Conservation (phyloP, 352 stramenopile species). For the Phytophthora fragariae region DNA sequence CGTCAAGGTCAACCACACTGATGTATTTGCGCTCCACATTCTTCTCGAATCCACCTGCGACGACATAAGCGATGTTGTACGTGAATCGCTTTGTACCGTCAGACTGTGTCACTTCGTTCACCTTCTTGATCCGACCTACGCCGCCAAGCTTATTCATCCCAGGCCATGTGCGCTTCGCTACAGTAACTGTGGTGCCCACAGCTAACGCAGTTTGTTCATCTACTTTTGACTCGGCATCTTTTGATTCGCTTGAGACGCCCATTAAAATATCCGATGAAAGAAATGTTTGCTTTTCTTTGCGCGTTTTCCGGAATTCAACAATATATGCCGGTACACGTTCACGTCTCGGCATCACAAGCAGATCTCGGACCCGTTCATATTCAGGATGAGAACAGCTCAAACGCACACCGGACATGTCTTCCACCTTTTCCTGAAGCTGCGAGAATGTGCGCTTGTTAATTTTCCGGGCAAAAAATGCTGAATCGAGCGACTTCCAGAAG, state of each 20-base stretch:
- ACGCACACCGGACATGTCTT: constrained; percentile 48
- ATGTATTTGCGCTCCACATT: constrained; percentile 87
- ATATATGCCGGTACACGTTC: constrained; percentile 56
- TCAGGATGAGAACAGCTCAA: constrained; percentile 42
- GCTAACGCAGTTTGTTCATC: constrained; percentile 56
- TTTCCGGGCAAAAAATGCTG: constrained; percentile 67
- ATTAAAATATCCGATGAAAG: constrained; percentile 70
- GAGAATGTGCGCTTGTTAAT: constrained; percentile 49
- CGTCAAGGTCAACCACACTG: constrained; percentile 60
- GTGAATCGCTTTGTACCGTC: constrained; percentile 56
- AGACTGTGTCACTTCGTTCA: constrained; percentile 50
- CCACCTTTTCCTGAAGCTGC: constrained; percentile 40
- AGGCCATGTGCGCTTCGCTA: constrained; percentile 85
- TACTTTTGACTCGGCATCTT: constrained; percentile 46
- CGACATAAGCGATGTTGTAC: constrained; percentile 75
- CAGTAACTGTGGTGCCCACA: constrained; percentile 70
- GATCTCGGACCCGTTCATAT: constrained; percentile 43
- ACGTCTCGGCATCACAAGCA: constrained; percentile 56
- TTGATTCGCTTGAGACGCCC: constrained; percentile 46
- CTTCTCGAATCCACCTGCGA: constrained; percentile 79
- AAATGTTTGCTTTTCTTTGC: constrained; percentile 62
- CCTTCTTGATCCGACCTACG: constrained; percentile 69
- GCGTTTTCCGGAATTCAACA: constrained; percentile 56
- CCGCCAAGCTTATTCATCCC: constrained; percentile 90
- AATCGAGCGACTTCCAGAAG: constrained; percentile 79